phyloP scores from a whole-genome alignment of 2,329 filamentous ascomycete genomes.

The Trichoderma sp. region DNA sequence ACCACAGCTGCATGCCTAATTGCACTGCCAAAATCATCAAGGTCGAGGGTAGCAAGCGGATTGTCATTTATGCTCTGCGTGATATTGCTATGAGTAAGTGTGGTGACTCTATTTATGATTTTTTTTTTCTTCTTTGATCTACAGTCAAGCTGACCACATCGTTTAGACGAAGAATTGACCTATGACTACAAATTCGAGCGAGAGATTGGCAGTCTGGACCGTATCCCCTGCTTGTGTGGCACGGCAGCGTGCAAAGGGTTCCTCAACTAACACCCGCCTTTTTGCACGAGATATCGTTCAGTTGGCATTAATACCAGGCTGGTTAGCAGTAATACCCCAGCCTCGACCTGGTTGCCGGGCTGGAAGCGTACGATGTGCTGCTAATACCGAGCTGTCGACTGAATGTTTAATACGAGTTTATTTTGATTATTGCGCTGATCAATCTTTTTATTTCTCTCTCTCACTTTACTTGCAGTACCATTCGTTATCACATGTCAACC shows the following conservation, averaged over 20 bases:
- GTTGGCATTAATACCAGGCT: neutral
- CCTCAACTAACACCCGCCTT: conserved; percentile 70
- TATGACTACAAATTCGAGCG: conserved; percentile 99
- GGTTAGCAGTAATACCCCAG: neutral
- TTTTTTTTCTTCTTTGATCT: conserved; percentile 2
- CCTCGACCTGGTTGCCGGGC: neutral
- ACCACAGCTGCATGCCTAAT: conserved; percentile 96
- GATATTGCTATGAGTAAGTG: conserved; percentile 91
- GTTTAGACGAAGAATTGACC: conserved; percentile 90
- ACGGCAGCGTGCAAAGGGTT: conserved; percentile 97
- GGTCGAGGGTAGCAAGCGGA: conserved; percentile 94
- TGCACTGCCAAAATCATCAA: conserved; percentile 99
- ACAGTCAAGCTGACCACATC: conserved; percentile 26
- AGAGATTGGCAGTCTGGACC: conserved; percentile 89
- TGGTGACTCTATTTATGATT: neutral
- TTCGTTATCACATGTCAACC: conserved; percentile 7
- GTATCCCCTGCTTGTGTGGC: conserved; percentile 95
- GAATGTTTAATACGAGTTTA: conserved; percentile 5
- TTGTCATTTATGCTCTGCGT: conserved; percentile 96
- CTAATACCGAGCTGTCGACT: neutral
- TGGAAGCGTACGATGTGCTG: neutral
- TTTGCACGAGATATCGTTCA: neutral
- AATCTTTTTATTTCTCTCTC: neutral
- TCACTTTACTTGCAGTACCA: neutral
- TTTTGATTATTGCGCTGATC: neutral